Evolutionary conservation across 306 rosid species (phyloP), one percentile per base, ranked within the genome.

Genomic region (Trichosanthes cucumerina): DNA sequence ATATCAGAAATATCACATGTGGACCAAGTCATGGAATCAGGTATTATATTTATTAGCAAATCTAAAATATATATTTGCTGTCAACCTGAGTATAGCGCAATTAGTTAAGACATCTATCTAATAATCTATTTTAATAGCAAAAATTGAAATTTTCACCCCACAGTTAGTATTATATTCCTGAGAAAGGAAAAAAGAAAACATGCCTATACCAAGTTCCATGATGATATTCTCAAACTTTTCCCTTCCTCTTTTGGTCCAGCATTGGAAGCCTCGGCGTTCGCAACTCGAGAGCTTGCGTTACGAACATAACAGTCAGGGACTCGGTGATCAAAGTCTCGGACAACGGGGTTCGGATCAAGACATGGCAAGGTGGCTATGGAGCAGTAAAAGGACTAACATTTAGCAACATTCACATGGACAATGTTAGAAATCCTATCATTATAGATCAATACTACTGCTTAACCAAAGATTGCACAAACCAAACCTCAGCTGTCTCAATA

Each of bases 1-100:
- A 89, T 79, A 89, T 89, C 72, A 74, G 47, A 28, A 86, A 87
- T 34, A 78, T 87, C 59, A 82, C 86, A 9, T 89, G 91, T 11
- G 88, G 91, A 66, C 91, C 93, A 68, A 78, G 93, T 81, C 93
- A 89, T 78, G 93, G 91, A 47, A 89, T 89, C 58, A 89, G 91
- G 91, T 87, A 83, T 23, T n/a, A 2, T 70, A 2, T 21, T 21
- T 21, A 43, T 43, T 21, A 70, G 44, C 3, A 2, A 8, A 33
- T 21, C 3, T 56, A 21, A 50, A 50, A 50, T 9, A 50, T 9
- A 50, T 50, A 50, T 16, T 5, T 7, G 0, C n/a, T 19, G 4
- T 1, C 60, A 54, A 1, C 1, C 19, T 7, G 31, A n/a, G 2
- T 56, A 56, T 57, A 26, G 9, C 2, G 12, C 36, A 59, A 59